These are phyloP conservation scores for Diaporthe aspalathi DNA, from an alignment of 2,329 filamentous ascomycete genomes.

Conservation along the genomic window DNA sequence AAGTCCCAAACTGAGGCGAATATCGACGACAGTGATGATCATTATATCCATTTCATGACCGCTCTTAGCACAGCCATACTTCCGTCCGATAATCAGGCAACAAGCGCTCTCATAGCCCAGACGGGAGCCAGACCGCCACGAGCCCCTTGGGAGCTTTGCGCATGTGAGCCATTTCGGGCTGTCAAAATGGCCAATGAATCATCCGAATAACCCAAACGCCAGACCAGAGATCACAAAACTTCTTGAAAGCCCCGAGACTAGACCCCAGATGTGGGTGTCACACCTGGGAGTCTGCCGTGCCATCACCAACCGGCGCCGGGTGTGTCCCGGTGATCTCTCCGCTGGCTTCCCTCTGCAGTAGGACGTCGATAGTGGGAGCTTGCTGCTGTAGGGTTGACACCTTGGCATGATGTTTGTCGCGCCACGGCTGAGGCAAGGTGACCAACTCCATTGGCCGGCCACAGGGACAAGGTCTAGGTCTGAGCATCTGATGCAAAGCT, in stretches of 20 bases:
- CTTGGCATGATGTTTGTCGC: conserved; percentile 19
- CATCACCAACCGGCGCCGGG: not conserved
- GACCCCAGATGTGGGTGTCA: not conserved
- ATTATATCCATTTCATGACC: conserved; percentile 16
- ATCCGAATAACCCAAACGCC: conserved; percentile 13
- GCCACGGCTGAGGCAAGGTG: not conserved
- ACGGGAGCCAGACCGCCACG: conserved; percentile 27
- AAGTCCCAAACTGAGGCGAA: not conserved
- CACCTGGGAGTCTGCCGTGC: not conserved
- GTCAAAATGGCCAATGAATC: conserved; percentile 25
- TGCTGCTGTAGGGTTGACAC: conserved; percentile 23
- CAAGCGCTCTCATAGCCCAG: not conserved
- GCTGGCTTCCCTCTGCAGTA: conserved; percentile 11
- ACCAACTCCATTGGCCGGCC: not conserved
- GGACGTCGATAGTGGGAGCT: conserved; percentile 6
- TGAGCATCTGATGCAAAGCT: conserved; percentile 26
- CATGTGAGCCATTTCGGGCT: conserved; percentile 11
- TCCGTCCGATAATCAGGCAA: conserved; percentile 14
- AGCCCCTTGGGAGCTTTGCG: conserved; percentile 11
- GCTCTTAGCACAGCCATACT: conserved; percentile 6
- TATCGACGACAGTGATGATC: not conserved
- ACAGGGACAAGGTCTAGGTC: not conserved
- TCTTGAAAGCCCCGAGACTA: conserved; percentile 22
- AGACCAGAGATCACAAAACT: conserved; percentile 15
- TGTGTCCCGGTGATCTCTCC: conserved; percentile 13